Conservation (phyloP, 305 asterid genomes). For the Euphrasia arctica region DNA sequence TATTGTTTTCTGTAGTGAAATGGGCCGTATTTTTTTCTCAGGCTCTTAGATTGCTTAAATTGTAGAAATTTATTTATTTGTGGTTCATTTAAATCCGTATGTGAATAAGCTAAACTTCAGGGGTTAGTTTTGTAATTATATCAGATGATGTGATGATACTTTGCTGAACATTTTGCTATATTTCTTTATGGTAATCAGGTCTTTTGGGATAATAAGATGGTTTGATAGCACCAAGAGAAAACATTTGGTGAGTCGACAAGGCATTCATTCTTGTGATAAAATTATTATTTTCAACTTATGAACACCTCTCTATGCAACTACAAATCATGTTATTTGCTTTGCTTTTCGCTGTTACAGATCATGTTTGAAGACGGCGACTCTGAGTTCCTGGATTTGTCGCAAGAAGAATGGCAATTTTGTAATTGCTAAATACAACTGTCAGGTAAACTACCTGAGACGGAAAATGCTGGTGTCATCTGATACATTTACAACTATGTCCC, state of each 20-base stretch:
- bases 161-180: slow-evolving; percentile 23
- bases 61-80: too few relatives aligned
- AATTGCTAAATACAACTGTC: too few relatives aligned
- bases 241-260: slow-evolving; percentile 70
- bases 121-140: not conserved
- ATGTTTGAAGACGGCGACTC: slow-evolving; percentile 81
- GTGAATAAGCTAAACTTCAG: not conserved
- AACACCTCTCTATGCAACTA: not conserved
- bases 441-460: too few relatives aligned
- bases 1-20: not conserved
- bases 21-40: slow-evolving; percentile 14
- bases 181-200: slow-evolving; percentile 40
- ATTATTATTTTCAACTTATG: not conserved
- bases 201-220: slow-evolving; percentile 65
- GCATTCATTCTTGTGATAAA: slow-evolving; percentile 6
- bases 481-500: too few relatives aligned
- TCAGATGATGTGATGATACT: not conserved
- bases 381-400: slow-evolving; percentile 68
- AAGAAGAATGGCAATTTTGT: slow-evolving; percentile 67
- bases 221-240: slow-evolving; percentile 57
- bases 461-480: too few relatives aligned
- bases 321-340: slow-evolving; percentile 3
- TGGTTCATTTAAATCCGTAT: not conserved
- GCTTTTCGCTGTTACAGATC: slow-evolving; percentile 42
- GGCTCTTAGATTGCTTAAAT: slow-evolving; percentile 1